These are phyloP conservation scores for Leptographium wingfieldii DNA, from an alignment of 2,329 filamentous ascomycete species.

Conservation along the genomic window DNA sequence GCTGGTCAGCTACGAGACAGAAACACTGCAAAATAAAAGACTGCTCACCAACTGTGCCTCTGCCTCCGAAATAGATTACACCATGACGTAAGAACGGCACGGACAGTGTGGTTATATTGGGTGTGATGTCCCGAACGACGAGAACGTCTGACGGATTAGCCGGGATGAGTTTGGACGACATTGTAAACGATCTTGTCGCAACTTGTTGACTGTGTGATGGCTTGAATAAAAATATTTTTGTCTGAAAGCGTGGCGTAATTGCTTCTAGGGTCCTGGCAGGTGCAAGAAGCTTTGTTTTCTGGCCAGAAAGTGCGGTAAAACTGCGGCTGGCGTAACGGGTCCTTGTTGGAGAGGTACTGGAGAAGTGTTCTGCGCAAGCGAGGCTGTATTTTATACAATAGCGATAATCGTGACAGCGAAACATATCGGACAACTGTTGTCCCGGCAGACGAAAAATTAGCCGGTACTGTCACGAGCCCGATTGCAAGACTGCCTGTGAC, in stretches of 20 bases:
- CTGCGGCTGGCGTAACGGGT: background rate
- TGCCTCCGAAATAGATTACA: slow-evolving; percentile 67
- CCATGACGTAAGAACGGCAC: slow-evolving; percentile 78
- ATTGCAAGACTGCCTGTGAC: background rate
- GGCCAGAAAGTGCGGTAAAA: background rate
- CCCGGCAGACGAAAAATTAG: background rate
- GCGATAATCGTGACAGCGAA: background rate
- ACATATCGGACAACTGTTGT: background rate
- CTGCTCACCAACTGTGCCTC: slow-evolving; percentile 67
- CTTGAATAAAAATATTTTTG: background rate
- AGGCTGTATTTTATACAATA: background rate
- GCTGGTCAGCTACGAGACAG: slow-evolving; percentile 2
- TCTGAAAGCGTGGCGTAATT: background rate
- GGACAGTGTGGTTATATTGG: slow-evolving; percentile 65
- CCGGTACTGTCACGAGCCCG: background rate
- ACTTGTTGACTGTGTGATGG: no score
- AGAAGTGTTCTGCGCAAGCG: background rate
- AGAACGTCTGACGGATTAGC: slow-evolving; percentile 67
- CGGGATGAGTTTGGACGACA: slow-evolving; percentile 54
- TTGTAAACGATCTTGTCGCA: slow-evolving; percentile 16
- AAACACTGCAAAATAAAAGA: background rate
- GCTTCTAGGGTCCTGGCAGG: background rate
- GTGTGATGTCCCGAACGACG: slow-evolving; percentile 77
- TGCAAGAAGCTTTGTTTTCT: background rate
- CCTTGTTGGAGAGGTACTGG: background rate